A percentile compares a stretch with the other conserved stretches of the same genome.
Conservation (phyloP, 2,329 filamentous ascomycete genomes). For the Hymenoscyphus scutula region DNA sequence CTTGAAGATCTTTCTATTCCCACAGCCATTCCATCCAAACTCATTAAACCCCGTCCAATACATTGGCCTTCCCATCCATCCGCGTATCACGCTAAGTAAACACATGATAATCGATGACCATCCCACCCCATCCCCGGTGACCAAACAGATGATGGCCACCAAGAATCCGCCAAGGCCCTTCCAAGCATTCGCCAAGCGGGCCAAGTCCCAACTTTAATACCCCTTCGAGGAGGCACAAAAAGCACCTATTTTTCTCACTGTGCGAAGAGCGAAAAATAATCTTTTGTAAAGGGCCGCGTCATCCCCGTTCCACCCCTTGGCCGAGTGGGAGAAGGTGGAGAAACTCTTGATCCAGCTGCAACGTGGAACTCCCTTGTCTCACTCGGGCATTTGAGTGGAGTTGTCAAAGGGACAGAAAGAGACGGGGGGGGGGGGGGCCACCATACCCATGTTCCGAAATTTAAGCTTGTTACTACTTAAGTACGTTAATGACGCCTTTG, state of each 20-base stretch:
- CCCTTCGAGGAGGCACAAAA: not conserved
- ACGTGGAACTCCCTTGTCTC: not conserved
- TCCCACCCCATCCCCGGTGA: not conserved
- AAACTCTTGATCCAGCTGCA: not conserved
- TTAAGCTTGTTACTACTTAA: slow-evolving; percentile 4
- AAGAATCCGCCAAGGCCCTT: not conserved
- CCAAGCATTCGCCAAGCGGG: not conserved
- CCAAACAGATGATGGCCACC: slow-evolving; percentile 2
- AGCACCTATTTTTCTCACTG: not conserved
- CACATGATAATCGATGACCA: not conserved
- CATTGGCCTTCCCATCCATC: too few species aligned
- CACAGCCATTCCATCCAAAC: too few species aligned
- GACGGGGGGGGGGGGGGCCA: not conserved
- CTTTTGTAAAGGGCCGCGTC: not conserved
- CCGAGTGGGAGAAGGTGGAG: not conserved
- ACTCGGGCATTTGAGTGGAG: not conserved
- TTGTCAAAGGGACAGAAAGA: not conserved
- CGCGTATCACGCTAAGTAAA: not conserved
- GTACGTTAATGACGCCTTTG: not conserved
- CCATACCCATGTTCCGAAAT: not conserved
- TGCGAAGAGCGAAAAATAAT: not conserved
- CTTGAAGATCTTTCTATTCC: too few species aligned
- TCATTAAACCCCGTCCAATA: too few species aligned
- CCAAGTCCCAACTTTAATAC: not conserved
- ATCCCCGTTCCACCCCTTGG: not conserved